Percentiles rank a stretch among this genome's conserved stretches.
Evolutionary conservation across 345 rosid genomes (phyloP).

Genomic region (Syzygium grande): DNA sequence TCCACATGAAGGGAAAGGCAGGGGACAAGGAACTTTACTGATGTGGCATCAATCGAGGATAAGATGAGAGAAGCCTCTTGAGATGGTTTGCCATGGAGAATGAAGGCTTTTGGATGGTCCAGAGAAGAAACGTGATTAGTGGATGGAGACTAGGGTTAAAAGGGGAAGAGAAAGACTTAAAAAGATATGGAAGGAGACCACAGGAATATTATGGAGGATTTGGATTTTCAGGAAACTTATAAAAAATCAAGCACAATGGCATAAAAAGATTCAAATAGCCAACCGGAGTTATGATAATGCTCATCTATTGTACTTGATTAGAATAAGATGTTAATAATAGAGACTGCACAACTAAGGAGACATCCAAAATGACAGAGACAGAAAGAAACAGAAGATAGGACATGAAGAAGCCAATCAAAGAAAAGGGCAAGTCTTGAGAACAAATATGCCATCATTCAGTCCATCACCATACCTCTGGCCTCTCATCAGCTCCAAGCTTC

Average conservation of each 20-base stretch:
- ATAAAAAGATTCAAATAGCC: not conserved
- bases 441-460: not conserved
- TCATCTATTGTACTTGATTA: not conserved
- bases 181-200: not conserved
- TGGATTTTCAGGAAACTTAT: not conserved
- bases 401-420: not conserved
- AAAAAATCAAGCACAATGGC: not conserved
- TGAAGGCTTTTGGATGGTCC: not conserved
- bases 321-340: not conserved
- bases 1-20: not conserved
- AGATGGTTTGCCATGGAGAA: not conserved
- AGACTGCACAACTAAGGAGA: not conserved
- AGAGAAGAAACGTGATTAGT: not conserved
- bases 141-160: not conserved
- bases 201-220: not conserved
- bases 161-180: not conserved
- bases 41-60: not conserved
- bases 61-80: not conserved
- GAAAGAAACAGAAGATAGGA: not conserved
- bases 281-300: not conserved
- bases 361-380: not conserved
- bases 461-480: constrained; percentile 73
- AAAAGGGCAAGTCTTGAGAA: not conserved
- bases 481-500: constrained; percentile 89
- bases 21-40: not conserved